A percentile compares a stretch with the other conserved stretches of the same genome.
These are phyloP conservation scores for Lizanozyma gosingica DNA, from an alignment of 1,139 yeast species.

Conservation along the genomic window DNA sequence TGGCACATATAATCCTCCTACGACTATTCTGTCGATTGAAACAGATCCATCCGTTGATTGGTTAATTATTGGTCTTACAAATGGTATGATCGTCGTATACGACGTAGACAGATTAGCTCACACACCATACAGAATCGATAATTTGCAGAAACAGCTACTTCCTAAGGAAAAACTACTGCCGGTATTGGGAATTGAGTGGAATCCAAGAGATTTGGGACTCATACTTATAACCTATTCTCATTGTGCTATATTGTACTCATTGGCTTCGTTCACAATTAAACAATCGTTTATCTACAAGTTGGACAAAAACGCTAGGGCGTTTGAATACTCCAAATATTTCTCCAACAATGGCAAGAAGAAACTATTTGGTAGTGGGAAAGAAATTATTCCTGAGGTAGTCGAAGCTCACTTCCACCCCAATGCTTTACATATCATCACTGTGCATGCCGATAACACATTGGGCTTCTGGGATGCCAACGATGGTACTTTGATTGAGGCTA, in stretches of 20 bases:
- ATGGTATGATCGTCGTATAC: constrained; percentile 66
- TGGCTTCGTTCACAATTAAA: constrained; percentile 51
- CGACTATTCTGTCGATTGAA: constrained; percentile 58
- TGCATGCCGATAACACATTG: constrained; percentile 73
- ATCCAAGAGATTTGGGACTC: constrained; percentile 84
- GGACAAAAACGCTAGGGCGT: constrained; percentile 24
- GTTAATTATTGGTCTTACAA: constrained; percentile 70
- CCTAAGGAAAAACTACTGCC: constrained; percentile 46
- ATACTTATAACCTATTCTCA: constrained; percentile 66
- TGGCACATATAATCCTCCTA: constrained; percentile 48
- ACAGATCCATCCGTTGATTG: constrained; percentile 87
- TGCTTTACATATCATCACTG: constrained; percentile 74
- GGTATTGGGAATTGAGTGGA: constrained; percentile 62
- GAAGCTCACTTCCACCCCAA: constrained; percentile 87
- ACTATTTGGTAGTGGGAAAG: constrained; percentile 32
- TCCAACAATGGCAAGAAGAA: constrained; percentile 38
- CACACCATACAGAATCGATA: constrained; percentile 62
- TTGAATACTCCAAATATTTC: constrained; percentile 19
- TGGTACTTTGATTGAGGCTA: constrained; percentile 65
- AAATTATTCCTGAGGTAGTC: constrained; percentile 40
- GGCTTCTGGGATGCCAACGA: constrained; percentile 89
- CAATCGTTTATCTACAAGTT: constrained; percentile 51
- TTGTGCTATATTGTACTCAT: constrained; percentile 60
- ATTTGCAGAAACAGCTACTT: constrained; percentile 54
- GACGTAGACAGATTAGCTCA: constrained; percentile 73